Base-by-base conservation (phyloP, 208 protist genomes). In the Acanthamoeba triangularis region DNA sequence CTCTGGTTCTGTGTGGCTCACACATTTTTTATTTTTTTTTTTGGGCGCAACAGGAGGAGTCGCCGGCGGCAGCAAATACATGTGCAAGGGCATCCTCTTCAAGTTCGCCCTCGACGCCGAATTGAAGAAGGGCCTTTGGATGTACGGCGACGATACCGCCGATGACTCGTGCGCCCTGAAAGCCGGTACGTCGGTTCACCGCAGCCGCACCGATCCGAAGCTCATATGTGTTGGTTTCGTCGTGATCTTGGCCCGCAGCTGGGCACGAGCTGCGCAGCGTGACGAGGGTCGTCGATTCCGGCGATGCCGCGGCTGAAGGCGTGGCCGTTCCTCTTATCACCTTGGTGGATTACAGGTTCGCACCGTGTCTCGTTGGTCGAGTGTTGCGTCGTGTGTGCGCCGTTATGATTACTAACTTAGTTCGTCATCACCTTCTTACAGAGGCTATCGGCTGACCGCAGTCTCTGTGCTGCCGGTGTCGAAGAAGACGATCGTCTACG, bases 81-180 rank as follows among this genome's bases (percentile, higher is more conserved):
- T 95, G 41, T 88, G 69, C 49, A 59, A 72, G 59, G 94, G 94
- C 85, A 95, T 95, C 63, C 85, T 95, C 28, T 95, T 95, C 94
- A 95, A 95, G 94, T 95, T 87, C 54, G 91, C 91, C 23, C 41
- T 95, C 10, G 91, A 95, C 72, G 49, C n/a, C 33, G 91, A 95
- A 30, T 54, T 94, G 65, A 72, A 61, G 37, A 72, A 72, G 49
- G 67, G 65, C 84, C 84, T 72, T 25, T 94, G 88, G 88, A 94
- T 94, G 88, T 94, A 94, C 41, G 88, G 88, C 88, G 47, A 94
- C 49, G 37, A 72, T 30, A 65, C 41, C 41, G 18, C 88, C 16
- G 78, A 94, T 52, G 88, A 94, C 67, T 47, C 88, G 13, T 25
- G 37, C 30, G 88, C 88, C 16, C 7, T 49, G 13, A 94, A 94